Evolutionary conservation across 768 basidiomycete species (phyloP), one percentile per base, ranked within the genome.

Genomic region (Phaeotremella skinneri): DNA sequence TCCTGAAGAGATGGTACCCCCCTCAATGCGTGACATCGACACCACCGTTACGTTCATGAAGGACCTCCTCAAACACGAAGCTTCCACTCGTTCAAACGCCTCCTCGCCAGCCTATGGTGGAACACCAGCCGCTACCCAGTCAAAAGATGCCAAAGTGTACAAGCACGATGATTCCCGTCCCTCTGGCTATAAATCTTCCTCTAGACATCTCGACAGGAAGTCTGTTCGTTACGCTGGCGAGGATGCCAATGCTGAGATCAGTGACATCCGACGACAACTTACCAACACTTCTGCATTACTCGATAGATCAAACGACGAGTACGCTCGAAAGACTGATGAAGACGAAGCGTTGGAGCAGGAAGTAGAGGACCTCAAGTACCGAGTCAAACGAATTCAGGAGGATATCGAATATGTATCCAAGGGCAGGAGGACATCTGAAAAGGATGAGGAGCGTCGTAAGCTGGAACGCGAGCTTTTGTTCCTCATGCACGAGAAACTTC

Each of bases 321-420:
- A 84, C 53, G 83, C 83, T 0, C 67, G 79, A 2, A 80, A 83
- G 42, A 85, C 87, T 0, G 84, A 81, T 2, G 92, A 94, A 60
- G 92, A 97, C 68, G 92, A 96, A 56, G 87, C 82, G 50, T 81
- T 99, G n/a, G 90, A 93, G 54, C 83, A 87, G 45, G 96, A 98
- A 77, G 82, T 96, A 79, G 84, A 87, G 5, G 90, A 93, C 63
- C 79, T 99, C 48, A 85, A 84, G 43, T 90, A 90, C 69, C 84
- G 87, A 27, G 90, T 96, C 47, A 85, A 85, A 70, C 81, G 92
- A 21, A 83, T 99, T 3, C 87, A 90, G 70, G 91, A 96, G 50
- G 94, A 98, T 75, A 80, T 99, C 29, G 91, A 96, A 41, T 89
- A 92, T 64, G 85, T 86, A 53, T 84, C 85, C 1, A 84, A 87